phyloP scores from a whole-genome alignment of 768 basidiomycete species.

The Pleurotus sapidus region DNA sequence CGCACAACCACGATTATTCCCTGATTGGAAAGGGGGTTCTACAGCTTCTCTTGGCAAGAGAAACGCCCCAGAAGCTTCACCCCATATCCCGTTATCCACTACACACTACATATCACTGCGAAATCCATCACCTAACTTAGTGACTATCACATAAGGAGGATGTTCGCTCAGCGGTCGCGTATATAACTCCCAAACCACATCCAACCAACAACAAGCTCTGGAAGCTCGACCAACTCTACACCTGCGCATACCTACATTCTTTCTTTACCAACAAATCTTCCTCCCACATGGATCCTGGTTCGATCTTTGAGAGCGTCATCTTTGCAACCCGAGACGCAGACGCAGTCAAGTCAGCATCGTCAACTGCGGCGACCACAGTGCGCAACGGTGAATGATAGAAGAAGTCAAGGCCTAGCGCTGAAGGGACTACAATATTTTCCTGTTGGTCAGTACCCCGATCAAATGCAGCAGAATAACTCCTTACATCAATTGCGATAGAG shows the following conservation, averaged over 20 bases:
- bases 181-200: background rate
- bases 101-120: no score
- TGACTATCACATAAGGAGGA: no score
- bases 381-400: no score
- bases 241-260: background rate
- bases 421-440: no score
- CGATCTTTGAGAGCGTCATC: background rate
- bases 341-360: background rate
- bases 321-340: constrained; percentile 1
- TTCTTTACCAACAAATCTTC: background rate
- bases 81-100: background rate
- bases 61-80: background rate
- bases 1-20: no score
- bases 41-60: background rate
- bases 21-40: background rate
- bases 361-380: background rate
- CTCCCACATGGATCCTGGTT: background rate
- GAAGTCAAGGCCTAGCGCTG: no score
- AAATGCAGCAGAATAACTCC: no score
- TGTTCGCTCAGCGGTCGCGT: background rate
- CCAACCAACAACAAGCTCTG: background rate
- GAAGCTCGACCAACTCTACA: background rate
- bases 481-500: no score
- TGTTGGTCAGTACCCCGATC: no score
- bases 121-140: no score